Evolutionary conservation across 2,329 filamentous ascomycete species (phyloP).

Genomic region (Fusarium oxysporum): DNA sequence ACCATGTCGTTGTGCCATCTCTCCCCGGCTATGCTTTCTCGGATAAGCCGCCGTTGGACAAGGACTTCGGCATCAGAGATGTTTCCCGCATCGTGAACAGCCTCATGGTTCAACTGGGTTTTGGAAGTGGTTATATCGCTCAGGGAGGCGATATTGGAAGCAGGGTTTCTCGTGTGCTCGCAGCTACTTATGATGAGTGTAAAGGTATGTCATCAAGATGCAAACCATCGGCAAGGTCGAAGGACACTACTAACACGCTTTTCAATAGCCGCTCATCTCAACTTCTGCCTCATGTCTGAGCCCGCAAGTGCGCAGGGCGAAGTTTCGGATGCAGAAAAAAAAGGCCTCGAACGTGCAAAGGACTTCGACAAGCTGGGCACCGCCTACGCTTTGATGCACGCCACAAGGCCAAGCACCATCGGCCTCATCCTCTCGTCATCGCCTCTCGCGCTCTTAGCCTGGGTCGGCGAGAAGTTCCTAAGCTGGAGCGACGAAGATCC

Average conservation of each 20-base stretch:
- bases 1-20: slow-evolving; percentile 2
- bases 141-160: slow-evolving; percentile 17
- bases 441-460: not conserved
- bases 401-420: slow-evolving; percentile 4
- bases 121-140: not conserved
- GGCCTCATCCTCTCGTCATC: not conserved
- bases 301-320: not conserved
- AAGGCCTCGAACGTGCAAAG: not conserved
- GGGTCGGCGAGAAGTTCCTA: slow-evolving; percentile 8
- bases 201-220: not conserved
- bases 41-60: not conserved
- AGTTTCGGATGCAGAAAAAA: not conserved
- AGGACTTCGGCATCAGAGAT: not conserved
- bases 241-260: fast-evolving
- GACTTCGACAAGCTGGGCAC: not conserved
- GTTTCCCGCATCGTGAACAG: not conserved
- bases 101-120: slow-evolving; percentile 8
- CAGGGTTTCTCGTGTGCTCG: not conserved
- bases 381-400: not conserved
- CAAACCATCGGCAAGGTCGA: fast-evolving
- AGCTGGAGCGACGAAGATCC: slow-evolving; percentile 12
- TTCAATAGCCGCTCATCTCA: not conserved
- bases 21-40: not conserved
- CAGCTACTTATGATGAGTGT: not conserved
- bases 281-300: not conserved